A percentile compares a stretch with the other conserved stretches of the same genome.
These are phyloP conservation scores for Ajuga reptans DNA, from an alignment of 305 asterid genomes.

Conservation along the genomic window DNA sequence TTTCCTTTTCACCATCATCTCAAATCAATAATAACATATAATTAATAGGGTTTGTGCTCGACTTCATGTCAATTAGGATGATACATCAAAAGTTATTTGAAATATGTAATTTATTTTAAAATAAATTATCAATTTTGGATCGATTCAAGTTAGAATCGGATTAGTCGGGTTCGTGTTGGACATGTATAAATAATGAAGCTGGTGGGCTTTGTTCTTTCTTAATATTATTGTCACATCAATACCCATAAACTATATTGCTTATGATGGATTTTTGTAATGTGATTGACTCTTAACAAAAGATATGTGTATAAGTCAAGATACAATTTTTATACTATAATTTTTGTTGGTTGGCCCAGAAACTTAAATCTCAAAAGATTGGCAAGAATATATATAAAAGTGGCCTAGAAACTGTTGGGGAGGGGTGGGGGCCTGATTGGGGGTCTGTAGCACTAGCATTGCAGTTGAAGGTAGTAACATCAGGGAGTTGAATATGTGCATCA, in stretches of 20 bases:
- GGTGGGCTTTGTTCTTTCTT: conserved; percentile 6
- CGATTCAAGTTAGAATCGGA: too few relatives aligned
- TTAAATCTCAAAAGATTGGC: neutral
- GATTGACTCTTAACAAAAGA: neutral
- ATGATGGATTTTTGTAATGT: neutral
- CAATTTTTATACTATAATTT: neutral
- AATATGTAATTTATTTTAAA: too few relatives aligned
- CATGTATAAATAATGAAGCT: neutral
- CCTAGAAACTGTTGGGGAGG: neutral
- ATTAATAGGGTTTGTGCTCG: neutral
- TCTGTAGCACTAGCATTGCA: neutral
- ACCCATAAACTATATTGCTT: neutral
- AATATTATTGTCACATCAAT: conserved; percentile 2
- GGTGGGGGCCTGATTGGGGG: neutral
- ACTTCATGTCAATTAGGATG: too few relatives aligned
- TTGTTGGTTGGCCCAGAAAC: neutral
- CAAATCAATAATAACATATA: neutral
- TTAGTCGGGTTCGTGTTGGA: too few relatives aligned
- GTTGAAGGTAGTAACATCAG: conserved; percentile 5
- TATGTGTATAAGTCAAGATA: too few relatives aligned
- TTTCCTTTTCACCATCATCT: neutral
- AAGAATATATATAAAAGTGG: neutral
- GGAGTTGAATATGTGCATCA: conserved; percentile 12
- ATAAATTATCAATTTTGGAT: too few relatives aligned
- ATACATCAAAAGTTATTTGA: too few relatives aligned